Percentiles rank a stretch among this genome's conserved stretches.
Conservation (phyloP, 345 rosid genomes). For the Crucihimalaya himalaica region DNA sequence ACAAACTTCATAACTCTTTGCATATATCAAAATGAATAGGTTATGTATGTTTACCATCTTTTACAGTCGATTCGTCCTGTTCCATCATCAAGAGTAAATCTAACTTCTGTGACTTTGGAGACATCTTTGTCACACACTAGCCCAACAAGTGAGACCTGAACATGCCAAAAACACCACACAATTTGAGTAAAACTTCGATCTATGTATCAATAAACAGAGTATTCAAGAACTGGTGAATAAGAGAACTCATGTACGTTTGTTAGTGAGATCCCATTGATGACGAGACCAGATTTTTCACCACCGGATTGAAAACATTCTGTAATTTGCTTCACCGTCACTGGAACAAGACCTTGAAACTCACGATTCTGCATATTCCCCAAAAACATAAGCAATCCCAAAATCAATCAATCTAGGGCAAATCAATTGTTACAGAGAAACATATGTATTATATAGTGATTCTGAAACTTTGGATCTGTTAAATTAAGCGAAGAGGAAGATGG, state of each 20-base stretch:
- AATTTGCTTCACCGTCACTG: slow-evolving; percentile 84
- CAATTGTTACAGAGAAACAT: neutral
- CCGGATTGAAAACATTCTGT: slow-evolving; percentile 73
- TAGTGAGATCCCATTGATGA: slow-evolving; percentile 64
- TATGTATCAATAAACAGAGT: neutral
- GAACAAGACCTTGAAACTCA: slow-evolving; percentile 66
- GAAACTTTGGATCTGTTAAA: neutral
- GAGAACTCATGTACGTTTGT: slow-evolving; percentile 29
- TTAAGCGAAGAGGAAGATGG: neutral
- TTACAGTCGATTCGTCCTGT: slow-evolving; percentile 75
- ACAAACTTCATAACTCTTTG: neutral
- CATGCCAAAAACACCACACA: neutral
- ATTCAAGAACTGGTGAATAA: neutral
- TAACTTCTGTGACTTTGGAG: slow-evolving; percentile 69
- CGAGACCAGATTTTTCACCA: slow-evolving; percentile 71
- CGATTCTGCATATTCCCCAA: slow-evolving; percentile 49
- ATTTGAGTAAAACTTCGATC: neutral
- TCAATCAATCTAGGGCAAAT: neutral
- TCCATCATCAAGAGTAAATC: slow-evolving; percentile 80
- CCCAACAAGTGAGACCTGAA: slow-evolving; percentile 78
- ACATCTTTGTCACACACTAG: slow-evolving; percentile 59
- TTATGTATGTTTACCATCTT: slow-evolving; percentile 59
- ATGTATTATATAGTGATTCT: neutral
- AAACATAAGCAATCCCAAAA: neutral
- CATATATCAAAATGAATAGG: neutral